Evolutionary conservation across 2,329 filamentous ascomycete species (phyloP), one percentile per base, ranked within the genome.

Genomic region (Alternaria triticina): DNA sequence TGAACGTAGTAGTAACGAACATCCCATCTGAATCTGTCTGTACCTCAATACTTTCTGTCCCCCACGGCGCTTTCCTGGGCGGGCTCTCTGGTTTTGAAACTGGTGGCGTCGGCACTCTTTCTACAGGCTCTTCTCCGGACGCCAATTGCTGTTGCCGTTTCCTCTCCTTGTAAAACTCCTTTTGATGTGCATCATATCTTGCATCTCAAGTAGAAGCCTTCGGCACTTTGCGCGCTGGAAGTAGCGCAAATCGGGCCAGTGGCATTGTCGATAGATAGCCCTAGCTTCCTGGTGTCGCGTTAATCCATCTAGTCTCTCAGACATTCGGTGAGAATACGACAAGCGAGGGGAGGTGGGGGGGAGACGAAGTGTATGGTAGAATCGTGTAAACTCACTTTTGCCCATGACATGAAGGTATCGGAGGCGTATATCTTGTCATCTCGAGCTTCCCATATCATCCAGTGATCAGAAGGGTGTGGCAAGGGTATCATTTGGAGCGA

Each of bases 321-420:
- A 10, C 7, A 36, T 36, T 36, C 33, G 33, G 33, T 36, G 33
- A 36, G 33, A 36, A 36, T n/a, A 36, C 7, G 15, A 36, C 33
- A 36, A 36, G 33, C 33, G 33, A 36, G 33, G 33, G 15, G 33
- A n/a, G 3, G 33, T 36, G 33, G 33, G 33, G 33, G 33, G 8
- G 33, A 36, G 33, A 36, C 33, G 8, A 36, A 55, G 13, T 46
- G 44, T 13, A 56, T 25, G 12, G 23, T 44, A 56, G 23, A 33
- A 36, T 27, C 25, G 36, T 56, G n/a, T 56, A 33, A 20, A 43
- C 54, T 56, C n/a, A 56, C 54, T 30, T 56, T 36, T 45, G 54
- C 25, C 40, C 54, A 56, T 22, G 17, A 9, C 43, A 44, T 20
- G 11, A 47, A 33, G 9, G 12, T 36, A 36, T 36, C 33, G 33